These are phyloP conservation scores for Naganishia kalamii DNA, from an alignment of 768 basidiomycete species.

Conservation along the genomic window DNA sequence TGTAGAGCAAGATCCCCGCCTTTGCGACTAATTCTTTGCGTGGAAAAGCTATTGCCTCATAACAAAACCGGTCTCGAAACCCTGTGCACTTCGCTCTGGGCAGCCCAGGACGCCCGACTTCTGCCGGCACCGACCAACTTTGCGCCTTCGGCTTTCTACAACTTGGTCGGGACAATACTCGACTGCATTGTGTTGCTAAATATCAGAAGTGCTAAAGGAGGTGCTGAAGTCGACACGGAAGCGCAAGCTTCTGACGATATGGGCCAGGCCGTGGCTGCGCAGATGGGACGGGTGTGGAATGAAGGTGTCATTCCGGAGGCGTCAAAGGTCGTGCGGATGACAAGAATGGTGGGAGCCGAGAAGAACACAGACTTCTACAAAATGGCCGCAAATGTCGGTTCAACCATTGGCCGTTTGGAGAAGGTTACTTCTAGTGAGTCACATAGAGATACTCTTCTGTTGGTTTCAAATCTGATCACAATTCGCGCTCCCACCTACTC, in stretches of 20 bases:
- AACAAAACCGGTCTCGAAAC: constrained; percentile 48
- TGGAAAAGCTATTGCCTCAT: constrained; percentile 38
- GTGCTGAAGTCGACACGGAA: neutral
- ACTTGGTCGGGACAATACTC: constrained; percentile 63
- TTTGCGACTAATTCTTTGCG: neutral
- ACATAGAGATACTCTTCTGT: neutral
- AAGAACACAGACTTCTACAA: constrained; percentile 7
- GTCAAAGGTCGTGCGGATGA: constrained; percentile 12
- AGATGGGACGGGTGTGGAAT: constrained; percentile 29
- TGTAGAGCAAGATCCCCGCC: neutral
- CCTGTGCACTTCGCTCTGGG: constrained; percentile 75
- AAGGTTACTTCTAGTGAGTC: constrained; percentile 10
- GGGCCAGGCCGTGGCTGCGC: neutral
- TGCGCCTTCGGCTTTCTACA: constrained; percentile 51
- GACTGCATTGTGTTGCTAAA: constrained; percentile 63
- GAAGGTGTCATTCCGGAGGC: constrained; percentile 34
- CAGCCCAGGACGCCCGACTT: constrained; percentile 64
- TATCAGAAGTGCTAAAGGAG: neutral
- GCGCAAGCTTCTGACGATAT: neutral
- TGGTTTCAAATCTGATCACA: neutral
- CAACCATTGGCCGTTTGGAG: constrained; percentile 8
- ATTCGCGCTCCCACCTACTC: neutral
- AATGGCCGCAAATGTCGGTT: constrained; percentile 7
- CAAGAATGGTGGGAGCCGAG: constrained; percentile 14
- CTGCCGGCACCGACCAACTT: constrained; percentile 49